Evolutionary conservation across 495 filamentous ascomycete genomes (phyloP).

Genomic region (Bacidia rubella): DNA sequence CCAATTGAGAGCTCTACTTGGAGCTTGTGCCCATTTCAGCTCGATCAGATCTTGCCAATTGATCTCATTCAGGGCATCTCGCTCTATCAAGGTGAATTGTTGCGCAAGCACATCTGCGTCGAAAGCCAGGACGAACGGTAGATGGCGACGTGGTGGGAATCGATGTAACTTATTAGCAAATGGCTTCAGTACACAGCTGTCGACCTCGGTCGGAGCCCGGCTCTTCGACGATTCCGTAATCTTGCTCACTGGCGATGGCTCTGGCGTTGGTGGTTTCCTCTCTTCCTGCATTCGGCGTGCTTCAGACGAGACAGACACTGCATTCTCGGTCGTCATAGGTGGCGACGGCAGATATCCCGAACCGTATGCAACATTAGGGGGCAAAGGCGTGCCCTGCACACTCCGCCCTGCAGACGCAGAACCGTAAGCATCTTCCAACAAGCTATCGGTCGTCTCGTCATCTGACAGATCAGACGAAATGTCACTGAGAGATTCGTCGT

Average conservation of each 20-base stretch:
- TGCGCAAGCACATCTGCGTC: conserved; percentile 82
- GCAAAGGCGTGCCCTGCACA: conserved; percentile 26
- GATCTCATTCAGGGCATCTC: conserved; percentile 88
- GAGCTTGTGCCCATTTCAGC: conserved; percentile 75
- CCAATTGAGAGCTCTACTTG: conserved; percentile 55
- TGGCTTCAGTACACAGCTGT: conserved; percentile 12
- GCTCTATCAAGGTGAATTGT: conserved; percentile 91
- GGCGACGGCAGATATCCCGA: conserved; percentile 67
- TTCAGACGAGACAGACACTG: conserved; percentile 34
- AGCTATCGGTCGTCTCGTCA: conserved; percentile 39
- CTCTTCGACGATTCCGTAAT: conserved; percentile 6
- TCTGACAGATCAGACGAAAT: conserved; percentile 70
- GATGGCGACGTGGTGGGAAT: conserved; percentile 35
- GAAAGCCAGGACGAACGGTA: conserved; percentile 86
- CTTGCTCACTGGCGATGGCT: conserved; percentile 31
- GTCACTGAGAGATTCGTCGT: conserved; percentile 58
- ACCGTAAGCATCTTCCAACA: conserved; percentile 22
- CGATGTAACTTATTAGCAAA: conserved; percentile 17
- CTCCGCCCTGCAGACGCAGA: conserved; percentile 25
- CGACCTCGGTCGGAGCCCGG: conserved; percentile 10
- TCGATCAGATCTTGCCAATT: conserved; percentile 97
- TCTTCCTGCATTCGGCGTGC: conserved; percentile 29
- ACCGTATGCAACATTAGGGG: conserved; percentile 36
- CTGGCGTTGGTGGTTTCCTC: conserved; percentile 36
- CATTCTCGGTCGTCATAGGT: conserved; percentile 57